Conservation (phyloP, 495 filamentous ascomycete species). For the Neurospora sp. region DNA sequence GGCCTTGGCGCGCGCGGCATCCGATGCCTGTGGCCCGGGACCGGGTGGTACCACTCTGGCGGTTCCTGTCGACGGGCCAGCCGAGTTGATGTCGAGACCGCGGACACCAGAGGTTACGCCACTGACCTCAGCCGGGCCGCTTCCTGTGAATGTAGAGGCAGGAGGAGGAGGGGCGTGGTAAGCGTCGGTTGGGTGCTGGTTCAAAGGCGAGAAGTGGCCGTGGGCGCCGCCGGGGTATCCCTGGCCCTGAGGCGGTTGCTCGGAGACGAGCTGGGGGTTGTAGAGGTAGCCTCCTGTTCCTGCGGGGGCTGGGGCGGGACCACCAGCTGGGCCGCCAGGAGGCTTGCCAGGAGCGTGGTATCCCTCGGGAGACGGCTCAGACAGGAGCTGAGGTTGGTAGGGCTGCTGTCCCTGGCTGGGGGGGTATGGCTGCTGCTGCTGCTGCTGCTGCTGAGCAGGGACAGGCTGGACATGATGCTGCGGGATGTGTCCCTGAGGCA, state of each 20-base stretch:
- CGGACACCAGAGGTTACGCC: neutral
- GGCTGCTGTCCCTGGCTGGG: neutral
- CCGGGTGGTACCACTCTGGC: neutral
- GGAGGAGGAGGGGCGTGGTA: conserved; percentile 2
- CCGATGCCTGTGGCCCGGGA: neutral
- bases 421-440: neutral
- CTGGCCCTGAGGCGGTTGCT: neutral
- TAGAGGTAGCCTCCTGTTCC: neutral
- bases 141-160: neutral
- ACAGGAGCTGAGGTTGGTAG: neutral
- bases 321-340: neutral
- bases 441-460: neutral
- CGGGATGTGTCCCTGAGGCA: neutral
- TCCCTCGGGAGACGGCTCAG: neutral
- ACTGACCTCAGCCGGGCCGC: neutral
- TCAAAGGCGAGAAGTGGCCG: neutral
- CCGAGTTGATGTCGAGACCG: conserved; percentile 3
- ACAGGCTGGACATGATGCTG: neutral
- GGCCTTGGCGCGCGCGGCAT: conserved; percentile 3
- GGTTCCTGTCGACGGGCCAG: neutral
- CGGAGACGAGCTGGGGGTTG: neutral
- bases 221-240: neutral
- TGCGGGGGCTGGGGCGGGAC: neutral
- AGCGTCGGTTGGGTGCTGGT: neutral
- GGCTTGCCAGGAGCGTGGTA: neutral